Evolutionary conservation across 768 basidiomycete genomes (phyloP), one percentile per base, ranked within the genome.

Genomic region (Auricularia auricula-judae): DNA sequence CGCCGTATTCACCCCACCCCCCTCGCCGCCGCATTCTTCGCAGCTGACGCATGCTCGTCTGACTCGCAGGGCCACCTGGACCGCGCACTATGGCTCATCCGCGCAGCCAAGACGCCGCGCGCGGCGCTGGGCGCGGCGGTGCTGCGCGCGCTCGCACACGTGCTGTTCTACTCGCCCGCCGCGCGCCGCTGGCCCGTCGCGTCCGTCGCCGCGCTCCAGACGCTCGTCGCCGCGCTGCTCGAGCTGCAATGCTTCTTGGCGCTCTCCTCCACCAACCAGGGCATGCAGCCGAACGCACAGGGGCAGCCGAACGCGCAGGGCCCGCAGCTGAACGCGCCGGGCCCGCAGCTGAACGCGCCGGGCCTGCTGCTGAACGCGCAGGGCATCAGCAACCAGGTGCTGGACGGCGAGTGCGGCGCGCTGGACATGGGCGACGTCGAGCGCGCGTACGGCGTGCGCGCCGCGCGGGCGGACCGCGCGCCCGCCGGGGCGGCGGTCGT

Each of bases 81-180:
- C 65, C 82, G 88, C 33, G 83, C 80, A 68, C 66, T 86, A 36
- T 91, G 89, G 89, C 89, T 87, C 70, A 84, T 84, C 68, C 82
- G 81, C 67, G 86, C 86, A 8, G 83, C 83, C 1, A 72, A 78
- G 5, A 76, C 78, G 21, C 74, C 76, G 47, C 67, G 75, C 5
- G 76, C 80, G 7, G 68, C 68, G 18, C 73, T 80, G 61, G 79
- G 84, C 18, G 76, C 78, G 8, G 80, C 84, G 23, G 76, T 87
- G 33, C 68, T 89, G 18, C 77, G 76, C 10, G 73, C 75, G 10
- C 75, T 90, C 3, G 79, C 80, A 1, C 51, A 67, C 71, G 77
- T 68, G 70, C 82, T 70, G 64, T 86, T 67, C 76, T 76, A 59
- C 68, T 72, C 79, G 62, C 69, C 72, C 10, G 81, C 82, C 42